These are phyloP conservation scores for Termitomyces sp. DNA, from an alignment of 768 basidiomycete genomes.

Conservation along the genomic window DNA sequence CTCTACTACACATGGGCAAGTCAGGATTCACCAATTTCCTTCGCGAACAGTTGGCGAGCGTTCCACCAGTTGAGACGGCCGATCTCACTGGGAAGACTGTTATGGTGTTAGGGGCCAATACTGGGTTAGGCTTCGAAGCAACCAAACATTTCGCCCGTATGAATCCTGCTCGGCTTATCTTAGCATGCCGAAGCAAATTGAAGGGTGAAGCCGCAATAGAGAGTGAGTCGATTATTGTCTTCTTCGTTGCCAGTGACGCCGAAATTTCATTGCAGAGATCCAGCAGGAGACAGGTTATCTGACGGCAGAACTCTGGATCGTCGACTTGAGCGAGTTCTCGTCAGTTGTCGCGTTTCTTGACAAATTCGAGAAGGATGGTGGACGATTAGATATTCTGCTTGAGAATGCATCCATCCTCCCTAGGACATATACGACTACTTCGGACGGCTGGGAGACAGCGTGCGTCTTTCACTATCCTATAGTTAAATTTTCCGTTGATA, in stretches of 20 bases:
- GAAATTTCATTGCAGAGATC: conserved; percentile 18
- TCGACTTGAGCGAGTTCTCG: conserved; percentile 38
- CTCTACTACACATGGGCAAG: conserved; percentile 17
- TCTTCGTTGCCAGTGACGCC: neutral
- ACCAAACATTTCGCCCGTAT: conserved; percentile 41
- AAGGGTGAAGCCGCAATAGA: conserved; percentile 31
- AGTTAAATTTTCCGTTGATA: neutral
- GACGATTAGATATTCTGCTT: conserved; percentile 39
- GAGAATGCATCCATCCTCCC: conserved; percentile 35
- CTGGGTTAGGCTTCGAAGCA: conserved; percentile 46
- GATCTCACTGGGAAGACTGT: conserved; percentile 44
- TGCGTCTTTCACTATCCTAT: conserved; percentile 14
- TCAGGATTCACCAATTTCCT: conserved; percentile 13
- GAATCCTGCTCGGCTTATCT: conserved; percentile 35
- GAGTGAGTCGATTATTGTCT: conserved; percentile 21
- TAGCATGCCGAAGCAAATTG: conserved; percentile 33
- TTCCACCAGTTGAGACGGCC: conserved; percentile 26
- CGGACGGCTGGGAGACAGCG: conserved; percentile 46
- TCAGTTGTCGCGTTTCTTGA: conserved; percentile 38
- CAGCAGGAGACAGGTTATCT: conserved; percentile 28
- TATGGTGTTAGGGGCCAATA: conserved; percentile 48
- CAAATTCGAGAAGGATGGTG: conserved; percentile 26
- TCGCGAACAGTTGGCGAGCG: conserved; percentile 16
- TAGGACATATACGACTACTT: conserved; percentile 18
- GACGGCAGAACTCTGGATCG: conserved; percentile 31